Evolutionary conservation across 257 asterid genomes (phyloP), one percentile per base, ranked within the genome.

Genomic region (Nemophila menziesii): DNA sequence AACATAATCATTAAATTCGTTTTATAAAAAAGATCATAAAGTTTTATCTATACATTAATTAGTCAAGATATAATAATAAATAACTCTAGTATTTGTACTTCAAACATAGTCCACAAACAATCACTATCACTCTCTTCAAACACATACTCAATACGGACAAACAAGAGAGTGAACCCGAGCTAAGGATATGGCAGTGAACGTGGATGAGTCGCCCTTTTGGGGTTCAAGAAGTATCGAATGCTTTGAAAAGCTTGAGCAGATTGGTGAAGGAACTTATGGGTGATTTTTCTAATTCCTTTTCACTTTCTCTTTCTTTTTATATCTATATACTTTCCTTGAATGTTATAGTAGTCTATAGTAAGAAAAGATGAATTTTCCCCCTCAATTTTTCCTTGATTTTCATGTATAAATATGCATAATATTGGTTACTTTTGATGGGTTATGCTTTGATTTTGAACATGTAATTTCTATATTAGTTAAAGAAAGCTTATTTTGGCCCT

Each of bases 261-360:
- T 83, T 66, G 95, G 95, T 24, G 95, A 83, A 72, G 95, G 95
- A 58, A 84, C 95, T 57, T 84, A 84, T 62, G 95, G 95, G 95
- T 83, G 68, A 16, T 48, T 22, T 5, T 22, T 19, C 14, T 0
- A 39, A 17, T 29, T 29, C 7, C 3, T 5, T 29, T 29, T 29
- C 7, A 7, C 12, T 16, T 15, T 5, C 5, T 39, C 9, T 14
- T 16, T 14, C 20, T 33, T 10, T n/a, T n/a, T n/a, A n/a, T 22
- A n/a, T 27, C 5, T 0, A 20, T 5, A 16, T 3, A 21, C 34
- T 16, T 2, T 48, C 20, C n/a, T n/a, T n/a, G n/a, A n/a, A n/a
- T n/a, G 4, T 34, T 34, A 20, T 29, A 26, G 10, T 20, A 16
- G 6, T 5, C 36, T 29, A 7, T 2, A 29, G 7, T 29, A 29